These are phyloP conservation scores for Apiotrichum laibachii DNA, from an alignment of 1,284 basidiomycete species.

Conservation along the genomic window DNA sequence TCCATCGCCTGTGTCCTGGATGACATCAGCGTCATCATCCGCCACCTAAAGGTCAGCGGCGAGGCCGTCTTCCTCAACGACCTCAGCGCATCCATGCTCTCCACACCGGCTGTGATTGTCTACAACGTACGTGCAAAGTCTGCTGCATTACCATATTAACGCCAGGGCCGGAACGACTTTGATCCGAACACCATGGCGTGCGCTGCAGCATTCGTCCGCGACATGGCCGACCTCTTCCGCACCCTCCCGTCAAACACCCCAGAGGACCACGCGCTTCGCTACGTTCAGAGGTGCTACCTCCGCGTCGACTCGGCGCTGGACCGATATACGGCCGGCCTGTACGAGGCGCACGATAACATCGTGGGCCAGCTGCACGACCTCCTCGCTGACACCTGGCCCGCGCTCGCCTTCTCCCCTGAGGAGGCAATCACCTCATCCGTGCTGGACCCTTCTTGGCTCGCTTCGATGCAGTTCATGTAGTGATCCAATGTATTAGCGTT, in stretches of 20 bases:
- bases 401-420: no score
- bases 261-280: background rate
- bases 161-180: background rate
- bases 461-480: no score
- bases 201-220: background rate
- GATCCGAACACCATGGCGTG: background rate
- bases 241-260: background rate
- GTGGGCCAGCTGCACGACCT: no score
- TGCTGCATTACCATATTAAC: no score
- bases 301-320: conserved; percentile 7
- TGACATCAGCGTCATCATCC: background rate
- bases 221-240: background rate
- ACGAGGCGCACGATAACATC: no score
- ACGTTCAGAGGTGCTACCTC: conserved; percentile 10
- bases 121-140: background rate
- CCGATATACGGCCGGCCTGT: background rate
- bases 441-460: no score
- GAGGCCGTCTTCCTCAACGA: conserved; percentile 7
- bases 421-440: no score
- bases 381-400: no score
- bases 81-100: background rate
- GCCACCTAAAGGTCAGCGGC: background rate
- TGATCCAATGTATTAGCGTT: no score
- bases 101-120: background rate
- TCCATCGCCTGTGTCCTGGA: background rate